phyloP scores from a whole-genome alignment of 176 grass and related monocot genomes.

The Carex pumila region DNA sequence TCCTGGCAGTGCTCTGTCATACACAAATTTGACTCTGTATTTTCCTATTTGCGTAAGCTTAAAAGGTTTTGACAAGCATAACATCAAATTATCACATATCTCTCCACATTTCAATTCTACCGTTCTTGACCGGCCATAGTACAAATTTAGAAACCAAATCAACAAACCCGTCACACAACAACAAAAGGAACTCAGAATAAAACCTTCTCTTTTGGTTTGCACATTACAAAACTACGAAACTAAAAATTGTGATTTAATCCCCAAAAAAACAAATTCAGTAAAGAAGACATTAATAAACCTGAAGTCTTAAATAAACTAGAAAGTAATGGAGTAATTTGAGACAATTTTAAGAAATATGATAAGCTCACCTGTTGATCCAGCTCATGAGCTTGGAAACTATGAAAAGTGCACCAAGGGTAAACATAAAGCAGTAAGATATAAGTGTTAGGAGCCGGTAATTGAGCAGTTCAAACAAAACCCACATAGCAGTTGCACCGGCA shows the following conservation, averaged over 20 bases:
- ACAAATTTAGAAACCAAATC: background rate
- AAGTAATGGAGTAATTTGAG: background rate
- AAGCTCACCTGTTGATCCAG: constrained; percentile 59
- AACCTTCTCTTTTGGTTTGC: background rate
- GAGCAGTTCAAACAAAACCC: constrained; percentile 66
- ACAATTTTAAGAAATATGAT: background rate
- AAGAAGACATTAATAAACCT: background rate
- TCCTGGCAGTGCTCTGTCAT: constrained; percentile 37
- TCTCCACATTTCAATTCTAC: background rate
- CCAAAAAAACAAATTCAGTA: background rate
- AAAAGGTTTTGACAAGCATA: background rate
- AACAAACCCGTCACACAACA: background rate
- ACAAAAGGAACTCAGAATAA: background rate
- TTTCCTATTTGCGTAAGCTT: background rate
- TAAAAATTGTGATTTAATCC: background rate
- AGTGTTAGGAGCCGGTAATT: constrained; percentile 64
- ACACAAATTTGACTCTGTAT: background rate
- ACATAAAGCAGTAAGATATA: constrained; percentile 53
- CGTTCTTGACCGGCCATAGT: background rate
- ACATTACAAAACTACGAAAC: background rate
- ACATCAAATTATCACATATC: background rate
- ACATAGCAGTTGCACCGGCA: constrained; percentile 59
- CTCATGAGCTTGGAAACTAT: constrained; percentile 57
- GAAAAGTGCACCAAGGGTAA: constrained; percentile 41
- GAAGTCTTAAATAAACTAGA: background rate